Conservation (phyloP, 495 filamentous ascomycete genomes). For the Amphirosellinia nigrospora region DNA sequence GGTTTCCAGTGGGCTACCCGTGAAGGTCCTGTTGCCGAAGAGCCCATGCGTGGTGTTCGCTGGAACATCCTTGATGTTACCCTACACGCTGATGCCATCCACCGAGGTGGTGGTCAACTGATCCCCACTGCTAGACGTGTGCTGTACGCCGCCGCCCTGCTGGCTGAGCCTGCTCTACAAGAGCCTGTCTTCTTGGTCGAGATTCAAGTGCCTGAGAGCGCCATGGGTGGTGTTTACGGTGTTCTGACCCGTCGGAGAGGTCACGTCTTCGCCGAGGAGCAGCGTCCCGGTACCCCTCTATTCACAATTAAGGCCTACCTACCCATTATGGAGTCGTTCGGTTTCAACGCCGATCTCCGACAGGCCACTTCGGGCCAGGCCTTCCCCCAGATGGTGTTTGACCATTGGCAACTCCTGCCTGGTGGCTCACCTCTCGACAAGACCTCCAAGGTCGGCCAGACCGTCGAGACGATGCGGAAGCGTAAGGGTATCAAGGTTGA, state of each 20-base stretch:
- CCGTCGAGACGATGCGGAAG: conserved; percentile 92
- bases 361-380: conserved; percentile 92
- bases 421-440: conserved; percentile 91
- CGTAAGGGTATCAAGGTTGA: conserved; percentile 98
- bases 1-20: conserved; percentile 99
- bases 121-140: conserved; percentile 99
- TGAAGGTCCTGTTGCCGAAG: conserved; percentile 96
- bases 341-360: conserved; percentile 98
- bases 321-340: conserved; percentile 99
- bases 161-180: conserved; percentile 86
- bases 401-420: conserved; percentile 94
- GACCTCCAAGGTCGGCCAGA: conserved; percentile 81
- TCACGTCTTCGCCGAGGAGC: conserved; percentile 98
- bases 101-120: conserved; percentile 98
- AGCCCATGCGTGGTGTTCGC: conserved; percentile 95
- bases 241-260: conserved; percentile 97
- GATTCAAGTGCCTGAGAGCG: conserved; percentile 97
- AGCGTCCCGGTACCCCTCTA: conserved; percentile 97
- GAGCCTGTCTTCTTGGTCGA: conserved; percentile 99
- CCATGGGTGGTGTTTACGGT: conserved; percentile 99
- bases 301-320: conserved; percentile 99
- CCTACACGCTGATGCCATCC: conserved; percentile 98
- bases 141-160: conserved; percentile 88
- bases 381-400: conserved; percentile 98
- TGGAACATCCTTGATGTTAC: conserved; percentile 99